Evolutionary conservation across 306 rosid genomes (phyloP), one percentile per base, ranked within the genome.

Genomic region (Comarum palustre): DNA sequence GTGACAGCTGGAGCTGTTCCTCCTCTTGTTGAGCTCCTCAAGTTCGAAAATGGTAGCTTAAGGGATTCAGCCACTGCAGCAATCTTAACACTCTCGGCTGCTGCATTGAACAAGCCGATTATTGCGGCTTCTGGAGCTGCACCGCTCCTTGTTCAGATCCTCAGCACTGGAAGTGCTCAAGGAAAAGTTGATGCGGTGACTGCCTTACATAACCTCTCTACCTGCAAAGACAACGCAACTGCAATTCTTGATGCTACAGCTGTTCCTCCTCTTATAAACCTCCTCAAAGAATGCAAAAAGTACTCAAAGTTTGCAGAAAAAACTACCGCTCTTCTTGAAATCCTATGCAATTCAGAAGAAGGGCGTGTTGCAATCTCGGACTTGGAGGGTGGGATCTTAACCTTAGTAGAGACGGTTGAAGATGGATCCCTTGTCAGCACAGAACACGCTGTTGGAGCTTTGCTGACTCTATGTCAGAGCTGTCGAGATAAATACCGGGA

Each of bases 31-130:
- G 96, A 92, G 76, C 86, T 92, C 65, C 91, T 92, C 73, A 92
- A 87, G 81, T 70, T 84, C 75, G 87, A 84, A 82, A 83, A 79
- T 63, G 78, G 86, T 69, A 80, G 82, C 66, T 51, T 90, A 47
- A 77, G 89, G 84, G 97, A 92, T 61, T 74, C 88, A 75, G 96
- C 97, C 55, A 88, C 97, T 4, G 97, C 97, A 29, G 96, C 97
- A 54, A 86, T 90, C 83, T 80, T 92, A 70, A 82, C 96, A 17
- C 92, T 92, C 42, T 92, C 97, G 2, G 93, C 96, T 55, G 92
- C 96, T 78, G 83, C 85, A 32, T 61, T 85, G 54, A 92, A 92
- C 90, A 88, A 90, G 82, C 86, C 92, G 9, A 79, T 81, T 24
- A 92, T 92, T 76, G 87, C 80, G 62, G 83, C 90, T 43, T 87